Evolutionary conservation across 495 filamentous ascomycete genomes (phyloP).

Genomic region (Podospora pseudopauciseta): DNA sequence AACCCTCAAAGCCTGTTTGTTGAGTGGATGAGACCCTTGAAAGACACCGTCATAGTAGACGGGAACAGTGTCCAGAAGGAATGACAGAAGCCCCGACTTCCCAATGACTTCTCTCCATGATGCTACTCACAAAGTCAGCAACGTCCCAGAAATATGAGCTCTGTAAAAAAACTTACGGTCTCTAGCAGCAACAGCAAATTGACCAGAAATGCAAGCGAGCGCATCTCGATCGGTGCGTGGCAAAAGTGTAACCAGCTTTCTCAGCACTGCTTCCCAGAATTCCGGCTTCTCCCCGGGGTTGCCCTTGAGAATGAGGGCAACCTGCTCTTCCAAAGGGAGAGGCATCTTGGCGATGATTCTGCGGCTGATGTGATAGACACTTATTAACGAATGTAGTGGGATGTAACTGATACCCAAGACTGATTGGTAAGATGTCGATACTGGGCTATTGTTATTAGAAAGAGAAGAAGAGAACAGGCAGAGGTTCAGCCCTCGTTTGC

Average conservation of each 20-base stretch:
- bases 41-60: constrained; percentile 26
- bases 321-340: not conserved
- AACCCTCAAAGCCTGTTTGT: constrained; percentile 59
- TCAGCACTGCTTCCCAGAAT: constrained; percentile 16
- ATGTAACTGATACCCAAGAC: not conserved
- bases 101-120: constrained; percentile 62
- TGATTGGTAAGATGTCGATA: not conserved
- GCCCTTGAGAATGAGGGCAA: constrained; percentile 7
- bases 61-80: constrained; percentile 58
- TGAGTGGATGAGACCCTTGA: constrained; percentile 24
- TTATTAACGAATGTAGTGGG: not conserved
- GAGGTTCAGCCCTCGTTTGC: too few species aligned
- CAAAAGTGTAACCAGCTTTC: constrained; percentile 25
- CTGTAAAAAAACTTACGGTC: constrained; percentile 51
- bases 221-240: constrained; percentile 33
- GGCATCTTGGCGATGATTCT: not conserved
- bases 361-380: not conserved
- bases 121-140: constrained; percentile 6
- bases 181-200: constrained; percentile 63
- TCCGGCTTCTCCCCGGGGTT: constrained; percentile 18
- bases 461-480: not conserved
- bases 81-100: constrained; percentile 62
- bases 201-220: constrained; percentile 52
- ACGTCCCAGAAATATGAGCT: not conserved
- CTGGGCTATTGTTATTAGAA: not conserved